Conservation (phyloP, 768 basidiomycete genomes). For the Lactifluus volemus region DNA sequence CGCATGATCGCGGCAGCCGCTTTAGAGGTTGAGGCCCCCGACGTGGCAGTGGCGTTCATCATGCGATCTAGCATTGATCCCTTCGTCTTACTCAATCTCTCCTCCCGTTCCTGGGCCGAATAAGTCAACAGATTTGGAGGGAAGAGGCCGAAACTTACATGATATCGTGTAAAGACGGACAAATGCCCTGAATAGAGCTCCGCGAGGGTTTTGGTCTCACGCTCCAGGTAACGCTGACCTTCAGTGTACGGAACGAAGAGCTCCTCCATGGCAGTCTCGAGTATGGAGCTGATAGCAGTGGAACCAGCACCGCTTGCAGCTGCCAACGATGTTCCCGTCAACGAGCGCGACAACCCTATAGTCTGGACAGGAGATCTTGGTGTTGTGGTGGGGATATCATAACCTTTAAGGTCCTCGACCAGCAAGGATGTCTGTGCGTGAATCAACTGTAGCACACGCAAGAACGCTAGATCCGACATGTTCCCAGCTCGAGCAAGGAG, state of each 20-base stretch:
- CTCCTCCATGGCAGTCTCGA: constrained; percentile 95
- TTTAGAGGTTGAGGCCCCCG: constrained; percentile 55
- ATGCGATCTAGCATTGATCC: constrained; percentile 83
- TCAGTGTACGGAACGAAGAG: constrained; percentile 92
- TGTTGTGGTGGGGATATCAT: constrained; percentile 68
- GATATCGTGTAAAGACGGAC: constrained; percentile 73
- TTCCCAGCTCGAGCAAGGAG: constrained; percentile 66
- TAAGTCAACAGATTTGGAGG: background rate
- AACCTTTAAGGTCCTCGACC: constrained; percentile 86
- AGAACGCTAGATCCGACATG: constrained; percentile 82
- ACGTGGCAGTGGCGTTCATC: constrained; percentile 65
- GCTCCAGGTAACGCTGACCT: constrained; percentile 84
- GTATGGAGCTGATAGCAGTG: constrained; percentile 62
- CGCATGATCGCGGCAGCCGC: constrained; percentile 86
- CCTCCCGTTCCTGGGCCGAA: constrained; percentile 30
- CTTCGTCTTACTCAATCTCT: constrained; percentile 54
- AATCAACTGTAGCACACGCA: constrained; percentile 83
- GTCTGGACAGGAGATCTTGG: constrained; percentile 57
- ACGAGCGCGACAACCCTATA: constrained; percentile 49
- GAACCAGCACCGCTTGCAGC: constrained; percentile 38
- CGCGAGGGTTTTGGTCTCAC: constrained; percentile 76
- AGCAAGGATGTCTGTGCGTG: constrained; percentile 70
- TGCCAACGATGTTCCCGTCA: constrained; percentile 36
- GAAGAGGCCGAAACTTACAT: constrained; percentile 44
- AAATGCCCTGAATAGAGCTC: constrained; percentile 72